Evolutionary conservation across 345 rosid species (phyloP).

Genomic region (Arabidopsis thaliana): TAIR10.1 NC_003074.8:1872001-1872500

Average conservation of each 20-base stretch:
- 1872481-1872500: not conserved
- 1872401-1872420: not conserved
- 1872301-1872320: slow-evolving; percentile 76
- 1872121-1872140: slow-evolving; percentile 87
- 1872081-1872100: slow-evolving; percentile 67
- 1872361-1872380: slow-evolving; percentile 79
- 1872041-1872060: slow-evolving; percentile 60
- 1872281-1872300: slow-evolving; percentile 96
- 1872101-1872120: slow-evolving; percentile 70
- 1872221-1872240: slow-evolving; percentile 83
- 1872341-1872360: slow-evolving; percentile 89
- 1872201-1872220: slow-evolving; percentile 82
- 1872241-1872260: slow-evolving; percentile 89
- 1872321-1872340: slow-evolving; percentile 91
- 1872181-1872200: slow-evolving; percentile 58
- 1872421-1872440: not conserved
- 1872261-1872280: slow-evolving; percentile 90
- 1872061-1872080: slow-evolving; percentile 55
- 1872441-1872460: not conserved
- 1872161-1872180: slow-evolving; percentile 78
- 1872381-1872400: slow-evolving; percentile 68
- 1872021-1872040: slow-evolving; percentile 61
- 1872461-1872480: not conserved
- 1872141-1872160: slow-evolving; percentile 95
- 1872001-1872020: slow-evolving; percentile 46